Evolutionary conservation across 805 yeast genomes (phyloP).

Genomic region (Metschnikowia reukaufii): DNA sequence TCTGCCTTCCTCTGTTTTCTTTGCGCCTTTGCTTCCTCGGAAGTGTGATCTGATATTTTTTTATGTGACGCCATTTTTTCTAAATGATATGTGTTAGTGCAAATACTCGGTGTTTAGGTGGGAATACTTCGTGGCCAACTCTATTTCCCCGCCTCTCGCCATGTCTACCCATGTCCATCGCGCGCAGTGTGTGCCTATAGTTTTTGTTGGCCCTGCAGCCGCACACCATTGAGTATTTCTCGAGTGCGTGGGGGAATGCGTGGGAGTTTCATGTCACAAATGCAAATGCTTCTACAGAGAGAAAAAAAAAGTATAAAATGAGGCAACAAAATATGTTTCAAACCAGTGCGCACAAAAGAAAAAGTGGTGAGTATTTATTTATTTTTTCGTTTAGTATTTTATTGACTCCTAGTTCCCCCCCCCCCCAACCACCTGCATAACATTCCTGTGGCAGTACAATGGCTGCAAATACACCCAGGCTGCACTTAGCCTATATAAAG

Average conservation of each 20-base stretch:
- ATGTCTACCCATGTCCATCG: no score
- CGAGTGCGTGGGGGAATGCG: no score
- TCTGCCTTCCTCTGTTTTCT: constrained; percentile 6
- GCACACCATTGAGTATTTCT: no score
- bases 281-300: not conserved
- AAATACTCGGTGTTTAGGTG: no score
- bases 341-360: not conserved
- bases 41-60: no score
- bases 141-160: no score
- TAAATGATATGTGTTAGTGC: no score
- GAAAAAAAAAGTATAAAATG: no score
- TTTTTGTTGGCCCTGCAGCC: no score
- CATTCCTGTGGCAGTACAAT: constrained; percentile 6
- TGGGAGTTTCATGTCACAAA: not conserved
- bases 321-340: not conserved
- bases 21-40: not conserved
- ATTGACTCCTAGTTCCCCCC: not conserved
- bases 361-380: not conserved
- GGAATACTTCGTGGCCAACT: no score
- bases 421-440: not conserved
- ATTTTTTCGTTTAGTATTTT: not conserved
- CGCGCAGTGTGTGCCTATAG: no score
- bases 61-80: no score
- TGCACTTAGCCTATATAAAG: not conserved
- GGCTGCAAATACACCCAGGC: constrained; percentile 7